Evolutionary conservation across 2,329 filamentous ascomycete genomes (phyloP), one percentile per base, ranked within the genome.

Genomic region (Phaeoacremonium minimum): DNA sequence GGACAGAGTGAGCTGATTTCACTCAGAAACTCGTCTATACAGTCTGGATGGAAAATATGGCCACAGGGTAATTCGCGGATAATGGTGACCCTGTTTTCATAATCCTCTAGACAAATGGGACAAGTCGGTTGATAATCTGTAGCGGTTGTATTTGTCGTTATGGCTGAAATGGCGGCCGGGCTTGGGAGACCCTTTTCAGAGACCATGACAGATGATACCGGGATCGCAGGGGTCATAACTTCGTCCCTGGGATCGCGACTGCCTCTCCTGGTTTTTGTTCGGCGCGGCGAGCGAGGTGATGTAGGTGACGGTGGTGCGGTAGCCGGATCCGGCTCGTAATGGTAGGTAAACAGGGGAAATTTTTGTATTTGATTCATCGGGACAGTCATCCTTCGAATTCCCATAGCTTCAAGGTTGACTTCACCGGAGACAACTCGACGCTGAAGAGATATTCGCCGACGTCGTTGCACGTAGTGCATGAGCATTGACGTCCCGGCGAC

Each of bases 1-100:
- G 93, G 91, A 52, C 93, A 98, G 3, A 96, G 71, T 14, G 87
- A 94, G 54, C 86, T 94, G 53, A 84, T 83, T 37, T 80, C 73
- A 30, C 75, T 71, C 11, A 97, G 69, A 50, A 93, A 95, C 15
- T 82, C 76, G 53, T 97, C 90, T 45, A 97, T 90, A 53, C 93
- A 98, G 46, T 86, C 83, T 0, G 87, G 84, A 47, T 98, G 91
- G 60, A 90, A 98, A 38, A 97, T 91, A 56, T 98, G 93, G 1
- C 85, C 81, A 50, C 93, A 98, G 0, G 87, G 80, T 4, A 97
- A 69, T 60, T 96, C 86, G 37, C 89, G 84, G 37, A 97, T 89
- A 15, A 80, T 75, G 0, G 86, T 84, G 14, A 71, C 63, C 26
- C 77, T 75, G 13, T 80, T 74, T 18, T 84, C 73, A 52, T 87